Evolutionary conservation across 345 rosid species (phyloP).

Genomic region (Clausena lansium): DNA sequence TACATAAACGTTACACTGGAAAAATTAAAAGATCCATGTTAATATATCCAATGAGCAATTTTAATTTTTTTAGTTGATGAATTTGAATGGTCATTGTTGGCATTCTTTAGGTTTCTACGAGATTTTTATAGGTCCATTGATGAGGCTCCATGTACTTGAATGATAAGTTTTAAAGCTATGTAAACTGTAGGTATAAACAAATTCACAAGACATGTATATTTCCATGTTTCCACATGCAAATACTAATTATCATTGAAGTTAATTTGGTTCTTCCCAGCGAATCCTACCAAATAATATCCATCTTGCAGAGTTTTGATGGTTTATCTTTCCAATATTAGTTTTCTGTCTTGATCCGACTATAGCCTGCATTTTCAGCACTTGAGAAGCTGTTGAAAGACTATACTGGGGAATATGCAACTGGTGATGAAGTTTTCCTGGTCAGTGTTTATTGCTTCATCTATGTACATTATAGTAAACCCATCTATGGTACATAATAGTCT

Average conservation of each 20-base stretch:
- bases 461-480: neutral
- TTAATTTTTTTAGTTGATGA: neutral
- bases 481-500: neutral
- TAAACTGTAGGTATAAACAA: neutral
- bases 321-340: neutral
- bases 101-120: neutral
- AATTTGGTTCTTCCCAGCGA: neutral
- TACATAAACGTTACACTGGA: neutral
- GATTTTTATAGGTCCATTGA: no score
- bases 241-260: neutral
- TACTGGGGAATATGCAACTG: slow-evolving; percentile 74
- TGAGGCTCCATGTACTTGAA: no score
- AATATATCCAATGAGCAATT: neutral
- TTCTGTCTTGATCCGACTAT: neutral
- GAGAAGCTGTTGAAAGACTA: slow-evolving; percentile 59
- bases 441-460: slow-evolving; percentile 15
- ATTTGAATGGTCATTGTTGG: neutral
- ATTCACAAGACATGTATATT: neutral
- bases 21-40: neutral
- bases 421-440: slow-evolving; percentile 73
- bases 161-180: neutral
- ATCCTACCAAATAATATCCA: neutral
- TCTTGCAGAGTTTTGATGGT: neutral
- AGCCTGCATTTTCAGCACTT: slow-evolving; percentile 47
- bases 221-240: neutral